These are phyloP conservation scores for Ceratocystis albifundus DNA, from an alignment of 2,329 filamentous ascomycete species.

Conservation along the genomic window DNA sequence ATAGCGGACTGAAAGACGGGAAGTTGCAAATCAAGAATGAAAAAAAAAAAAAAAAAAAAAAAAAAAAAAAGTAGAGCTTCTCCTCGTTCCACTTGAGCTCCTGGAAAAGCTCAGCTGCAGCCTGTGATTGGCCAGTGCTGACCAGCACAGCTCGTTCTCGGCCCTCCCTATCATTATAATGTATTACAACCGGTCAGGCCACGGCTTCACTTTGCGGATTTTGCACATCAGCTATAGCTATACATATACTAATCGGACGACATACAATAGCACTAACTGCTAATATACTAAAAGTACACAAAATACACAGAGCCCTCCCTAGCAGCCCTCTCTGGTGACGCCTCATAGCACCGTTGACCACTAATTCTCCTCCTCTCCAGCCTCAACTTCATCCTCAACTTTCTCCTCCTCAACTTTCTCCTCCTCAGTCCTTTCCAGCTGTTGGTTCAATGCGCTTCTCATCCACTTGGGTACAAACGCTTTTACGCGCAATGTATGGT, in stretches of 20 bases:
- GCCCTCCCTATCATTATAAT: too few relatives aligned
- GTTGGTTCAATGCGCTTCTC: constrained; percentile 32
- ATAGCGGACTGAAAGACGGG: background rate
- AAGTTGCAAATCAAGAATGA: background rate
- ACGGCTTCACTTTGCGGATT: too few relatives aligned
- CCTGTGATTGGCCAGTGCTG: constrained; percentile 17
- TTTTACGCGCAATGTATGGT: constrained; percentile 45
- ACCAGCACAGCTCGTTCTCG: background rate
- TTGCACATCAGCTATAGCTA: too few relatives aligned
- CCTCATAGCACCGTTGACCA: background rate
- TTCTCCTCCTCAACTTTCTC: background rate
- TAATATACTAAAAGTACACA: constrained; percentile 4
- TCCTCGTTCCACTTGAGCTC: background rate
- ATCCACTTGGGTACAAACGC: constrained; percentile 79
- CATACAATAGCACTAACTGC: background rate
- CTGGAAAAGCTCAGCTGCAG: background rate
- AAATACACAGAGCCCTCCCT: background rate
- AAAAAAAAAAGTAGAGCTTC: background rate
- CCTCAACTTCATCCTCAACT: background rate
- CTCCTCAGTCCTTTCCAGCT: background rate
- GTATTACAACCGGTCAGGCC: too few relatives aligned
- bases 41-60: constrained; percentile 11
- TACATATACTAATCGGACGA: background rate
- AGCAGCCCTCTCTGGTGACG: background rate
- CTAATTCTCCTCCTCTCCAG: background rate